phyloP scores from a whole-genome alignment of 225 moss, liverwort and hornwort genomes.

The Sphagnum tenellum region DNA sequence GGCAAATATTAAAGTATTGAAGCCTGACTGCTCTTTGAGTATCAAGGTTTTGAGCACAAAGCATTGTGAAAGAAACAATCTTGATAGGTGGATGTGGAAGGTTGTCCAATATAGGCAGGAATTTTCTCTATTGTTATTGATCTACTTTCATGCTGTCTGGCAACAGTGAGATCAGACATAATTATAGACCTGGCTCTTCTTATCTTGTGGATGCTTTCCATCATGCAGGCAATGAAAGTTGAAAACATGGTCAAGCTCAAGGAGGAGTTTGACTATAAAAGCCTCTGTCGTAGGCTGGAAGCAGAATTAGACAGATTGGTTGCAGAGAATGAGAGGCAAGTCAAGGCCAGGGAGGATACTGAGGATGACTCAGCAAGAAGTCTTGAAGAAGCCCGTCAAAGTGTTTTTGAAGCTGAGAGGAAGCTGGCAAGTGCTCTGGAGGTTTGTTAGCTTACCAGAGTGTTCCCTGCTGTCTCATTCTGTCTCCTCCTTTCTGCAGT shows the following conservation, averaged over 20 bases:
- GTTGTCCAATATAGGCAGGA: too few species aligned
- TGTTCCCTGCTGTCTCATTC: not conserved
- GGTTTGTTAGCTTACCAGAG: constrained; percentile 23
- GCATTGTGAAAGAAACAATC: too few species aligned
- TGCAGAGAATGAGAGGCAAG: constrained; percentile 77
- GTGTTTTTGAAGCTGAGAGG: constrained; percentile 66
- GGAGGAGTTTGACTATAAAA: constrained; percentile 89
- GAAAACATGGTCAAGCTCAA: constrained; percentile 89
- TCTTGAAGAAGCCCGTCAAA: constrained; percentile 70
- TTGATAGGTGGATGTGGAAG: too few species aligned
- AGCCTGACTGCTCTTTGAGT: too few species aligned
- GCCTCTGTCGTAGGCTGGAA: constrained; percentile 74
- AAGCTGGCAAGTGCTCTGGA: constrained; percentile 56
- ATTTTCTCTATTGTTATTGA: too few species aligned
- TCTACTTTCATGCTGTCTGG: too few species aligned
- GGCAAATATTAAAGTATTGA: too few species aligned
- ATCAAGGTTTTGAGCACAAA: too few species aligned
- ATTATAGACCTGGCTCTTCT: too few species aligned
- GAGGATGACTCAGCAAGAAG: constrained; percentile 76
- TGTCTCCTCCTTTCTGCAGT: not conserved
- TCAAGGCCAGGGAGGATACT: constrained; percentile 71
- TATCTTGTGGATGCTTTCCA: too few species aligned
- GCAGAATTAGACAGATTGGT: constrained; percentile 81
- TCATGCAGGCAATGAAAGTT: constrained; percentile 83
- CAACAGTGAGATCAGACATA: too few species aligned